phyloP scores from a whole-genome alignment of 2,329 filamentous ascomycete genomes.

The Diaporthe humulicola region DNA sequence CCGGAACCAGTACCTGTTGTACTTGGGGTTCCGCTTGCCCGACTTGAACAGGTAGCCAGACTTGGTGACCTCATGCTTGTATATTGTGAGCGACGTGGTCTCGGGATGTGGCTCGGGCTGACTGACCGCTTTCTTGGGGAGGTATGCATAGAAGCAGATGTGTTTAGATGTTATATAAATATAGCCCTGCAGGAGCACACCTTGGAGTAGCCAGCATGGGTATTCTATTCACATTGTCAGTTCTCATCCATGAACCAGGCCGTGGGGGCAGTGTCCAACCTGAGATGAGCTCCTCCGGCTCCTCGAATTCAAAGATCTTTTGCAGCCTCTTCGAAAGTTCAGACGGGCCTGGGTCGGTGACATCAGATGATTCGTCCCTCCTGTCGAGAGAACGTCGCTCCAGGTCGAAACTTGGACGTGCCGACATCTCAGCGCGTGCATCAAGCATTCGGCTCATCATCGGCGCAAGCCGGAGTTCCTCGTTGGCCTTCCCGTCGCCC shows the following conservation, averaged over 20 bases:
- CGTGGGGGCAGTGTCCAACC: conserved; percentile 56
- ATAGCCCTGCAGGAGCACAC: conserved; percentile 91
- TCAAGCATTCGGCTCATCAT: conserved; percentile 85
- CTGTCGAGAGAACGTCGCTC: conserved; percentile 60
- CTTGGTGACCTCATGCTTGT: conserved; percentile 79
- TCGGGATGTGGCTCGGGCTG: conserved; percentile 13
- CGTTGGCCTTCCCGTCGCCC: conserved; percentile 41
- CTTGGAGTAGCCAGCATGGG: conserved; percentile 93
- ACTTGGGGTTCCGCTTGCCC: conserved; percentile 88
- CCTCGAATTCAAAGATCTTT: conserved; percentile 88
- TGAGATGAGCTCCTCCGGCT: conserved; percentile 86
- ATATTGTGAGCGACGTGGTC: conserved; percentile 32
- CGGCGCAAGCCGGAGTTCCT: conserved; percentile 69
- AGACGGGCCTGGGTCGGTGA: conserved; percentile 60
- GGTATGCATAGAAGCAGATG: conserved; percentile 96
- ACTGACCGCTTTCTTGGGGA: conserved; percentile 90
- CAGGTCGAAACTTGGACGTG: conserved; percentile 69
- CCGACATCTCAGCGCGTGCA: conserved; percentile 74
- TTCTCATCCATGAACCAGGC: conserved; percentile 1
- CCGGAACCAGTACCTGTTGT: conserved; percentile 92
- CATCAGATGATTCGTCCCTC: conserved; percentile 46
- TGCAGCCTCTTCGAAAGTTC: conserved; percentile 79
- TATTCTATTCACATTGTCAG: conserved; percentile 72
- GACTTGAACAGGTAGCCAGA: conserved; percentile 91
- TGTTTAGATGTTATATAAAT: conserved; percentile 95